Evolutionary conservation across 805 yeast genomes (phyloP).

Genomic region (Nakazawaea wyomingensis): DNA sequence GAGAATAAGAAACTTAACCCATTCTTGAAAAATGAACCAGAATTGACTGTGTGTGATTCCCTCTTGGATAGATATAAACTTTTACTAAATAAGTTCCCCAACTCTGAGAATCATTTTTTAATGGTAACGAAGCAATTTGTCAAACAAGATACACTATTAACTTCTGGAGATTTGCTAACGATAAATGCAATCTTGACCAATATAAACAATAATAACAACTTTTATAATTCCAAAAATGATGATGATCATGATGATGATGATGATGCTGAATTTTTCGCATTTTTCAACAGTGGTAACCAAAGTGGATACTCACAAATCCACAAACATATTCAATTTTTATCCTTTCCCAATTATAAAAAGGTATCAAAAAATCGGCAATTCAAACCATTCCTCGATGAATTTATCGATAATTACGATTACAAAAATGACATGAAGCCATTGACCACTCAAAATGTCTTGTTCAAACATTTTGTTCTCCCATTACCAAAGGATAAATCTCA

Average conservation of each 20-base stretch:
- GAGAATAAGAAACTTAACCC: conserved; percentile 48
- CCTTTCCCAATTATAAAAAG: conserved; percentile 45
- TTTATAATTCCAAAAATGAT: too few species aligned
- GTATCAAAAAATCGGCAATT: conserved; percentile 14
- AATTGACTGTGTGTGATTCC: conserved; percentile 53
- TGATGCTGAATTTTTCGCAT: conserved; percentile 53
- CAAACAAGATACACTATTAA: conserved; percentile 66
- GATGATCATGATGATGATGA: conserved; percentile 41
- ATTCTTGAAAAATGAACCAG: conserved; percentile 75
- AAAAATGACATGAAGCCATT: conserved; percentile 38
- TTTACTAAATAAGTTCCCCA: conserved; percentile 83
- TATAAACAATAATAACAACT: too few species aligned
- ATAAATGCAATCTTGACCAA: conserved; percentile 49
- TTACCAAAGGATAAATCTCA: conserved; percentile 36
- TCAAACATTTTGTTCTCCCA: conserved; percentile 76
- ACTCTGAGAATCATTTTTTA: conserved; percentile 72
- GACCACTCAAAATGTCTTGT: conserved; percentile 56
- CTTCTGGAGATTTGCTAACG: conserved; percentile 62
- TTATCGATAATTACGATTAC: neutral
- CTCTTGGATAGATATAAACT: conserved; percentile 52
- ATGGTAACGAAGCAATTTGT: conserved; percentile 71
- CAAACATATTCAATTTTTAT: conserved; percentile 84
- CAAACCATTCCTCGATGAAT: conserved; percentile 6
- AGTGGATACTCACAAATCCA: conserved; percentile 96
- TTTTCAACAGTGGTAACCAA: conserved; percentile 82